phyloP scores from a whole-genome alignment of 2,329 filamentous ascomycete genomes.

The Colletotrichum sp. region DNA sequence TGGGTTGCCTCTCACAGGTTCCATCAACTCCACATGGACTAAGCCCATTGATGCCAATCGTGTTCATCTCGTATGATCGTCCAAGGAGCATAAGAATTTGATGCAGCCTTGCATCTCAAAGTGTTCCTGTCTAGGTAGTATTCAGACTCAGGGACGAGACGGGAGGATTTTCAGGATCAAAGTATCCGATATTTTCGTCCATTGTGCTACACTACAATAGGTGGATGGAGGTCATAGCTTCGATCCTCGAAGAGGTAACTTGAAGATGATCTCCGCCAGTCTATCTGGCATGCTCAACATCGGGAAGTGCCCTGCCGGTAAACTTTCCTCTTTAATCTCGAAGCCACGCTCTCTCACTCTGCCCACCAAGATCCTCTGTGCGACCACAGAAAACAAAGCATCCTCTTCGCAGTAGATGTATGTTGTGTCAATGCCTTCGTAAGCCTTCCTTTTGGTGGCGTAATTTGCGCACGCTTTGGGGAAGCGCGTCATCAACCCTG shows the following conservation, averaged over 20 bases:
- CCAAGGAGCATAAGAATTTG: neutral
- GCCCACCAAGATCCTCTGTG: neutral
- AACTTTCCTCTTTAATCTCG: neutral
- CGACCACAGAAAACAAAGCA: neutral
- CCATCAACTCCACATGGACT: neutral
- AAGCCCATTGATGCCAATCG: neutral
- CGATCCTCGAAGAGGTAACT: neutral
- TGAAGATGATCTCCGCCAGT: neutral
- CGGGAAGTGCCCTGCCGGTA: neutral
- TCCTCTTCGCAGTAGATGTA: neutral
- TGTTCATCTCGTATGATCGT: neutral
- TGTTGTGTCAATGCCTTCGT: neutral
- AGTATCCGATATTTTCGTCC: neutral
- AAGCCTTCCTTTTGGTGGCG: neutral
- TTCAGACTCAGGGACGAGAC: neutral
- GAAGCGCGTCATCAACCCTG: neutral
- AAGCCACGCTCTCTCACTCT: neutral
- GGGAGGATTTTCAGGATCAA: neutral
- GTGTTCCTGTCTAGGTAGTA: neutral
- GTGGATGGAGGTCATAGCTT: neutral
- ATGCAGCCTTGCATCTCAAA: neutral
- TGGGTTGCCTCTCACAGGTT: neutral
- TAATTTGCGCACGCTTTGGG: neutral
- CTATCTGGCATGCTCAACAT: neutral
- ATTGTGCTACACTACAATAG: neutral